Conservation (phyloP, 371 early-diverging fungal species). For the Phascolomyces articulosus region DNA sequence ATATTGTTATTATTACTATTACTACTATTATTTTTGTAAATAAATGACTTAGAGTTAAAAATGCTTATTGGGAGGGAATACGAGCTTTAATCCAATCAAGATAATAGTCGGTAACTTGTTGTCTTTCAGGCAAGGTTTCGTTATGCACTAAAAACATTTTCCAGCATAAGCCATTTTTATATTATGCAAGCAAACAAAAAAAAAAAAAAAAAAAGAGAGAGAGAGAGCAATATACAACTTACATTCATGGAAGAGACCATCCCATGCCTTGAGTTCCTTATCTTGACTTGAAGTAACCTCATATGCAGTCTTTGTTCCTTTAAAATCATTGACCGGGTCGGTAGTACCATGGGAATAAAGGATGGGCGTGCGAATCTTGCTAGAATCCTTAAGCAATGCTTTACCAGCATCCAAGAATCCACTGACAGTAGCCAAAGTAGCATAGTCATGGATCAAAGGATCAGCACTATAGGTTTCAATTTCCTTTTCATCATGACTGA, state of each 20-base stretch:
- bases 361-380: conserved; percentile 37
- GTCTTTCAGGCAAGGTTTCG: conserved; percentile 44
- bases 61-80: conserved; percentile 6
- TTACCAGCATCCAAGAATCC: conserved; percentile 39
- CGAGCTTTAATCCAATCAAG: conserved; percentile 55
- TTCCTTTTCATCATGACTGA: conserved; percentile 52
- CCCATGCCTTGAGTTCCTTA: conserved; percentile 50
- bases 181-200: no score
- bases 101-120: conserved; percentile 52
- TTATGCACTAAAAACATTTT: conserved; percentile 43
- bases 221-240: no score
- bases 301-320: conserved; percentile 41
- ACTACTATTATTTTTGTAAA: no score
- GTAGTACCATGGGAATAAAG: conserved; percentile 49
- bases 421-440: conserved; percentile 39
- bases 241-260: conserved; percentile 60
- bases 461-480: conserved; percentile 52
- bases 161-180: no score
- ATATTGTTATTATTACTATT: no score
- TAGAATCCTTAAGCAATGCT: conserved; percentile 7
- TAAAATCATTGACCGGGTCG: conserved; percentile 50
- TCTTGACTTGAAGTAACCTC: conserved; percentile 43
- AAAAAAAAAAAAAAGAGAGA: not conserved
- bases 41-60: no score
- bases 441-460: conserved; percentile 56